Base-by-base conservation (phyloP, 2,329 filamentous ascomycete species). In the Epichloe scottii region DNA sequence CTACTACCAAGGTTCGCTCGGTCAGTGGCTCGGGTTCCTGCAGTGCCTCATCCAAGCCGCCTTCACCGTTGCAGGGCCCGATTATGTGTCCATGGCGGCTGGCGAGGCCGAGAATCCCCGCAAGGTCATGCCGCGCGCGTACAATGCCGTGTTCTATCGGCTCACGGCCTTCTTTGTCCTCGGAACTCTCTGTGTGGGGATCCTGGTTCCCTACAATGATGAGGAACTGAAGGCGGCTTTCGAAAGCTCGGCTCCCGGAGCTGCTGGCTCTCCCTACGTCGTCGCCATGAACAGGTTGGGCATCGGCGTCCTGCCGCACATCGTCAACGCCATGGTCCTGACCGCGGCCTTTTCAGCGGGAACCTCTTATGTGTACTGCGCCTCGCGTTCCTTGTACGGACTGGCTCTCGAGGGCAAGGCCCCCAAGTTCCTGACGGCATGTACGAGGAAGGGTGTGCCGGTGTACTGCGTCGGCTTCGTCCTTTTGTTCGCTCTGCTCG, bases 141-240 rank as follows among this genome's bases (percentile, higher is more conserved):
- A 81, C 66, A 88, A 88, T 54, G 81, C 84, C 46, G 85, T 90
- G 1, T 89, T 90, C 64, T 89, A 87, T 65, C 82, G 87, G 34
- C 70, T 91, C 34, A 84, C 84, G 0, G 70, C 78, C 2, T 90
- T 91, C 65, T 90, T 89, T 67, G 77, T 88, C 39, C 75, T 89
- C 2, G 86, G 86, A 2, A 81, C 84, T 0, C 72, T 93, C 2
- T 80, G 78, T 19, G 81, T 89, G 4, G 85, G 85, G 8, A 83
- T 89, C 47, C 63, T 87, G 21, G 79, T 90, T 38, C 77, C 87
- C 1, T 83, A 84, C 63, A 74, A 88, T 53, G 84, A 88, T 57
- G 57, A 70, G 1, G 76, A 79, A 41, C 68, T 90, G 58, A 74
- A 68, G 2, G 74, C 71, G 5, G 84, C 82, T 0, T 86, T 85